Evolutionary conservation across 805 yeast species (phyloP), one percentile per base, ranked within the genome.

Genomic region (Yarrowia divulgata): DNA sequence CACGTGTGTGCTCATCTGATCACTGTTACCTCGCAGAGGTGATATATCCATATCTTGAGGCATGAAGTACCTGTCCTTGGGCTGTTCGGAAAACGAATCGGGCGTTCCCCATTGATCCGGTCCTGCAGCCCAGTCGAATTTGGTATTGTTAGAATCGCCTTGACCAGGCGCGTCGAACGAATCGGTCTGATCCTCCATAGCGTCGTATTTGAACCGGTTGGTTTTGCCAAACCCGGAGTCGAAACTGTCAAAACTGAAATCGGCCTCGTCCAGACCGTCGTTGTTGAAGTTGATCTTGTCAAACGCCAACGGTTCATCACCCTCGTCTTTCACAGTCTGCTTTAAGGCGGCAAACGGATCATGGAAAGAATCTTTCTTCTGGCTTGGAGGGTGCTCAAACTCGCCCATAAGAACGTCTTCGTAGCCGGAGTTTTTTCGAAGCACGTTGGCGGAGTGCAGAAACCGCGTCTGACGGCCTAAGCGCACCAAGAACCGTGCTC

Each of bases 131-230:
- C 64, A 57, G 49, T 57, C 49, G 29, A 55, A 39, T 8, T 39
- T 55, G 48, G 46, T 16, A 39, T 34, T 34, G 23, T 8, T 23
- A 9, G 3, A 48, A 5, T 40, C 46, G 46, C 8, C 37, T 10
- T 2, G 32, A 1, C 18, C 45, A 19, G 35, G 32, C 43, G 45
- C 45, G 13, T 54, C 60, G 6, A 54, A 54, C 10, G 42, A 9
- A 18, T 13, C 42, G n/a, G 8, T 5, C 12, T 1, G 7, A 3
- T 35, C 40, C 29, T 50, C 55, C 55, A 50, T 50, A 3, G 55
- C 55, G n/a, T 50, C 55, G 23, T n/a, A 50, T 34, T 50, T 34
- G 55, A 50, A 50, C 16, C 55, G 39, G 55, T 50, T 34, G 23
- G 55, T 50, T 23, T 50, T 50, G 5, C 10, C 40, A 10, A 50